Base-by-base conservation (phyloP, 1,284 basidiomycete genomes). In the Ceratobasidium sp. region DNA sequence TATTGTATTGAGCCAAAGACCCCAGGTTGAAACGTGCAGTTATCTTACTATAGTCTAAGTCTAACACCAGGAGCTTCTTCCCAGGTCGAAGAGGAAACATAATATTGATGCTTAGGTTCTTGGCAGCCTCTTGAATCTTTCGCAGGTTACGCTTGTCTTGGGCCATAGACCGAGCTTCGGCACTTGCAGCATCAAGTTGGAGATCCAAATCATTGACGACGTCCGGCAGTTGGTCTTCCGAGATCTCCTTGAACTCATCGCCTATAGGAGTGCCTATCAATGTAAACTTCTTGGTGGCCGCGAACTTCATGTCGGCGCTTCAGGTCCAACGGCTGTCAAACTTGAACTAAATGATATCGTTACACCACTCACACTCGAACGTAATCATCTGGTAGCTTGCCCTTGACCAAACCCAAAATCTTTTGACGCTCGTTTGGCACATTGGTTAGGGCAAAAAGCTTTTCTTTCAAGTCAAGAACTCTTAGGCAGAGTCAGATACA, bases 381-480 rank as follows among this genome's bases (percentile, higher is more conserved):
- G 77, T 92, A 89, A 80, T 96, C 93, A 2, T 89, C 86, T 4
- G 94, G 93, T 13, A 97, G 85, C 82, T 94, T 96, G 47, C 94
- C 94, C 80, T 94, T 94, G 47, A 93, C 90, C 35, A 97, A 84
- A 0, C 94, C 94, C 15, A 97, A 87, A 73, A 97, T 91, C 86
- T 98, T 97, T 85, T 97, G 95, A 20, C 95, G 87, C 79, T 94
- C 93, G 33, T 91, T 89, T 2, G 95, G 94, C 1, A 98, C 94
- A 76, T 88, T 88, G 1, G 95, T 97, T 76, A 95, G 82, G 42
- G 86, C 87, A 79, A 91, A 89, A 49, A 98, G 83, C 8, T 87
- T 83, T 23, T 86, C 85, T 83, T 92, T 92, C 79, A 93, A 83
- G 80, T 93, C 92, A 80, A 88, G 90, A 10, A 93, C 89, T 81